Evolutionary conservation across 192 early-diverging fungal species (phyloP), one percentile per base, ranked within the genome.

Genomic region (Coemansia sp.): DNA sequence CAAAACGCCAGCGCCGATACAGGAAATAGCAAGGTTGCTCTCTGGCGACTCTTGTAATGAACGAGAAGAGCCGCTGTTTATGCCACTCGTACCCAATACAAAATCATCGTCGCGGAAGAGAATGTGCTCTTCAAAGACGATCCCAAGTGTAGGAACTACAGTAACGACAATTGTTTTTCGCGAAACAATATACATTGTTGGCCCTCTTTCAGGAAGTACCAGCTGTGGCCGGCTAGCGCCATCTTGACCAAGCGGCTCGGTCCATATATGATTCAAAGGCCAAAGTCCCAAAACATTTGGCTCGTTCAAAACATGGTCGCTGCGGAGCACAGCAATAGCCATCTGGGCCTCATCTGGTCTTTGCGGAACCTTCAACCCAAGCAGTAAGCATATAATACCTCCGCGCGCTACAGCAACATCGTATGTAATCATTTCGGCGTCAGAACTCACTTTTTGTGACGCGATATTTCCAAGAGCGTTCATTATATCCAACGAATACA

Each of bases 1-100:
- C 48, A 80, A n/a, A 36, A 84, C 65, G 5, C 83, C 83, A 1
- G 74, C 65, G 32, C 67, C 42, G 0, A 52, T 21, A 62, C 78
- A 78, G n/a, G 63, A 40, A 41, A 84, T 6, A 9, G 58, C 32
- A n/a, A 84, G 49, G 22, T 49, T 41, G 65, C 52, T 61, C 16
- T 74, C 75, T 0, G 67, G 13, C 4, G 56, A 49, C 26, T 57
- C 45, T n/a, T 74, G 68, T 3, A 15, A 22, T 16, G 63, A 55
- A 11, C 65, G 63, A 5, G 68, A 63, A 11, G 66, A 63, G 13
- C 12, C 55, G 19, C 47, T 56, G 13, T 46, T 41, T 0, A 41
- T 63, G 12, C 57, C 41, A 32, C 62, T 32, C 40, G 65, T 55
- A 1, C 71, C 79, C 58, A 73, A 19, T 5, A 80, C 52, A 13